A percentile compares a stretch with the other conserved stretches of the same genome.
phyloP scores from a whole-genome alignment of 441 rosid species.

The Dalechampia spathulata region DNA sequence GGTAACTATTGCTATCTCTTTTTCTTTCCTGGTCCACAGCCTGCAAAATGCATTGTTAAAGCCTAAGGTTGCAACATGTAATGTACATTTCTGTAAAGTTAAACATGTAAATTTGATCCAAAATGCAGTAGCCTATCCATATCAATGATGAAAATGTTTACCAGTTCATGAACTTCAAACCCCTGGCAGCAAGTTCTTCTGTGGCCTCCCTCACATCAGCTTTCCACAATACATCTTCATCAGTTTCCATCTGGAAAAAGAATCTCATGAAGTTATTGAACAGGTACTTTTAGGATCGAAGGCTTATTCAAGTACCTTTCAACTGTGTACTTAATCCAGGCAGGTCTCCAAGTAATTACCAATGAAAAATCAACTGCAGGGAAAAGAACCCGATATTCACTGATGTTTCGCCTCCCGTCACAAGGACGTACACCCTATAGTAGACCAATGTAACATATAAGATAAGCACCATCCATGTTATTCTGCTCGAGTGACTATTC shows the following conservation, averaged over 20 bases:
- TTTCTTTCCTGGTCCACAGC: constrained; percentile 96
- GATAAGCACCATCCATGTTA: too few relatives aligned
- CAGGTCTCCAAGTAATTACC: constrained; percentile 52
- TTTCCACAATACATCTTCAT: constrained; percentile 72
- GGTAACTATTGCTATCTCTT: constrained; percentile 96
- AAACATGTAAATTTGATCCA: background rate
- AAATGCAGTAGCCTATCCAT: background rate
- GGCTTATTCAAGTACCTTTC: too few relatives aligned
- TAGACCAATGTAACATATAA: constrained; percentile 14
- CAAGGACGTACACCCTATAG: constrained; percentile 99
- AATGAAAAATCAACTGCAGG: constrained; percentile 92
- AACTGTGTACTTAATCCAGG: too few relatives aligned
- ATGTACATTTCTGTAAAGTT: background rate
- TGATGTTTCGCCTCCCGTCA: constrained; percentile 68
- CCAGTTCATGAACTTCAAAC: constrained; percentile 76
- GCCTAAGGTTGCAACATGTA: background rate
- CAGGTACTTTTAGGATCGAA: too few relatives aligned
- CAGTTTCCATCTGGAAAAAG: constrained; percentile 62
- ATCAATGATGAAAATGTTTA: too few relatives aligned
- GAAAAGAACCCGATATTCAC: constrained; percentile 76
- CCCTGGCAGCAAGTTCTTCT: constrained; percentile 74
- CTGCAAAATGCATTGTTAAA: constrained; percentile 38
- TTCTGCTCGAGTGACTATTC: too few relatives aligned
- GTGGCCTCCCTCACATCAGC: constrained; percentile 71
- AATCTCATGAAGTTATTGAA: too few relatives aligned